Base-by-base conservation (phyloP, 2,329 filamentous ascomycete species). In the Rhinocladiella mackenziei region DNA sequence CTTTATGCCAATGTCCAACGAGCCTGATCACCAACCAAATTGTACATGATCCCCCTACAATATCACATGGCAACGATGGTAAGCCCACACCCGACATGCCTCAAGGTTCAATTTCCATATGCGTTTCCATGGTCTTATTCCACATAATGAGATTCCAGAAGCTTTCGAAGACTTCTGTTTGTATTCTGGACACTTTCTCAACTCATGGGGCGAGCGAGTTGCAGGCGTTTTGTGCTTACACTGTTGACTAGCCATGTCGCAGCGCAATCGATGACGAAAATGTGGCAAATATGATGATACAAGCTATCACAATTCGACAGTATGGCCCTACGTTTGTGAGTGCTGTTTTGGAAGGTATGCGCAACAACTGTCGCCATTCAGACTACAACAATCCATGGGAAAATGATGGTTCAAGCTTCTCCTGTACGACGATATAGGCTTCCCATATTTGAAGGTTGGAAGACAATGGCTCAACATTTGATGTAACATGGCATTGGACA, bases 401-500 rank as follows among this genome's bases (percentile, higher is more conserved):
- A 10, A 35, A 35, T 4, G 32, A 35, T 35, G 35, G 35, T 7
- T 26, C 22, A n/a, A 20, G 35, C 10, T 39, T 17, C 15, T 35
- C 32, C 7, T 35, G 32, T 17, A 35, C 19, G 6, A 35, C 32
- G 13, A n/a, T n/a, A 17, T 35, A 20, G 7, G 32, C 18, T 20
- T 14, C 6, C 17, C 2, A 35, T 18, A 10, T 18, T 20, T 10
- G 5, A 35, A 18, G 35, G 36, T 28, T 46, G 3, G 35, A 46
- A 19, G 36, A 46, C 35, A 46, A 46, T 17, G 43, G 43, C 6
- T 41, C 43, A n/a, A 17, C 29, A 7, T 46, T 39, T 29, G 37
- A 41, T 18, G 36, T 37, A n/a, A 46, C 43, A 11, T 46, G 37
- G 36, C 14, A 25, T 20, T 46, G 43, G 43, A 19, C 26, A 5